Evolutionary conservation across 805 yeast genomes (phyloP), one percentile per base, ranked within the genome.

Genomic region (Komagataella phaffii): DNA sequence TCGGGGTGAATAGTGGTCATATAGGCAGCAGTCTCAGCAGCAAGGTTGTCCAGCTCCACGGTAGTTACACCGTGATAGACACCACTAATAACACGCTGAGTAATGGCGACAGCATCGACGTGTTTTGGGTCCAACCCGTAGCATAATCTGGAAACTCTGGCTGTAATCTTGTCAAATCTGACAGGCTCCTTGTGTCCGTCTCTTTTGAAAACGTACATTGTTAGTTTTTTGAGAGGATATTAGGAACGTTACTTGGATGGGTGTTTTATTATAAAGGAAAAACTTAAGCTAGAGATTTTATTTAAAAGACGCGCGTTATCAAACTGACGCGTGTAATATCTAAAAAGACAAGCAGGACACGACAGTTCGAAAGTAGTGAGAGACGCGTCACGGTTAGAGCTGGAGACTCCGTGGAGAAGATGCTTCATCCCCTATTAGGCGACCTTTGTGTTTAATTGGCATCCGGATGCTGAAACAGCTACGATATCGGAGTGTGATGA

Each of bases 1-100:
- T 93, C 98, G n/a, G 98, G 98, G 67, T 91, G 98, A 56, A 87
- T 79, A 10, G 98, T 91, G 53, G 97, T 89, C 96, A 93, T 88
- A 64, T 85, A 86, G 46, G 98, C 98, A 53, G 96, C 95, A 44
- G 96, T 89, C 70, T 93, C 99, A 47, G 98, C 97, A 49, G 98
- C 70, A 50, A 84, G 67, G 61, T 82, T 81, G 59, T 82, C 89
- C 54, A 85, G 72, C 67, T 93, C 97, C 55, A 85, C 78, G 52
- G 98, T 93, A 62, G 91, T 89, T 51, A 93, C 99, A 62, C 98
- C 98, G 63, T 88, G 95, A 68, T 91, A 93, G 52, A 93, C 96
- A 66, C 99, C 99, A 12, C 93, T 79, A 56, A 89, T 90, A 60
- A 91, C 95, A 64, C 95, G 79, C 68, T 93, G 98, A 19, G 99